Conservation (phyloP, 116 monocot species). For the Papilionanthe hybrid region DNA sequence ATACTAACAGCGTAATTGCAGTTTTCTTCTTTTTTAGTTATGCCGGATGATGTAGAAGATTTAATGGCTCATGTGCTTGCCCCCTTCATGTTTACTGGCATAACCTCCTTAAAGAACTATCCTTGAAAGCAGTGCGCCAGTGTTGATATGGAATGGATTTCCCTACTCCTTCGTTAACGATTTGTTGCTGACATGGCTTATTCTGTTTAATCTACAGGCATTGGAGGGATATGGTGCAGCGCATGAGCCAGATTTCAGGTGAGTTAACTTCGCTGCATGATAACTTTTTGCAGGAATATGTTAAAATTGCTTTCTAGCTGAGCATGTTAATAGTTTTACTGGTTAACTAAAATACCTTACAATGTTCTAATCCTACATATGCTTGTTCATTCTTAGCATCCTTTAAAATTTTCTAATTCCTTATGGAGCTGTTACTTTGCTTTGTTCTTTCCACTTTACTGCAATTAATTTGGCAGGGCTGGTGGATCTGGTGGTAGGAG, state of each 20-base stretch:
- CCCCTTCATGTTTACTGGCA: slow-evolving; percentile 52
- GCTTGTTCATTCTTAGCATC: not conserved
- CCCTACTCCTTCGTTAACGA: slow-evolving; percentile 48
- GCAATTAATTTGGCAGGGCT: slow-evolving; percentile 43
- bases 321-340: not conserved
- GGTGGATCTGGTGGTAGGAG: slow-evolving; percentile 74
- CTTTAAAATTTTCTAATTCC: not conserved
- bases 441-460: slow-evolving; percentile 18
- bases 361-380: not conserved
- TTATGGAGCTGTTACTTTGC: slow-evolving; percentile 2
- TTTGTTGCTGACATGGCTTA: slow-evolving; percentile 90
- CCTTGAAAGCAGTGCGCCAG: slow-evolving; percentile 50
- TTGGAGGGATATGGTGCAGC: slow-evolving; percentile 78
- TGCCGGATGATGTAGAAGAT: slow-evolving; percentile 80
- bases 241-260: slow-evolving; percentile 86
- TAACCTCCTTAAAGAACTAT: slow-evolving; percentile 60
- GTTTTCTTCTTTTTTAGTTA: slow-evolving; percentile 83
- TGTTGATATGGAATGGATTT: slow-evolving; percentile 94
- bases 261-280: not conserved
- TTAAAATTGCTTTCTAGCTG: not conserved
- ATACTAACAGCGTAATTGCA: slow-evolving; percentile 99
- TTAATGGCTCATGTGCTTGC: slow-evolving; percentile 71
- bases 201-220: slow-evolving; percentile 99
- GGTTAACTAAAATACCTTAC: not conserved
- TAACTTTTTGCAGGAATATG: not conserved